A percentile compares a stretch with the other conserved stretches of the same genome.
phyloP scores from a whole-genome alignment of 371 early-diverging fungal genomes.

The Mortierella sp. region DNA sequence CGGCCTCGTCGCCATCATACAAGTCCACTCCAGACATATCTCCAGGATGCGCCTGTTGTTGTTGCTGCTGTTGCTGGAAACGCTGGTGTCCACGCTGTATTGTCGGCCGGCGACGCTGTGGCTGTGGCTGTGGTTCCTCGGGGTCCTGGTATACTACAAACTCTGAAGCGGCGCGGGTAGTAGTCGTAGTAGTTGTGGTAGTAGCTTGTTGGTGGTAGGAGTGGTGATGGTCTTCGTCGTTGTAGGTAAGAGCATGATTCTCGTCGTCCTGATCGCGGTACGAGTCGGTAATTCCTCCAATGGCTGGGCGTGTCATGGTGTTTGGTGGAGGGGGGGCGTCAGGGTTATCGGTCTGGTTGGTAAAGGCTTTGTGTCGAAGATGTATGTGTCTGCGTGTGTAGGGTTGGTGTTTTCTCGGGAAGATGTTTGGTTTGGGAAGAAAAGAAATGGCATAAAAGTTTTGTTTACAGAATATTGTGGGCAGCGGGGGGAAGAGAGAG shows the following conservation, averaged over 20 bases:
- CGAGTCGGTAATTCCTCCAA: not conserved
- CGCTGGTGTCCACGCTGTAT: conserved; percentile 19
- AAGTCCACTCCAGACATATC: conserved; percentile 20
- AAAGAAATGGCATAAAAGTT: not conserved
- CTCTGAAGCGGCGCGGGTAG: not conserved
- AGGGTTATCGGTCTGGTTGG: not conserved
- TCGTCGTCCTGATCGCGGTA: conserved; percentile 9
- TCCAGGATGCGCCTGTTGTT: conserved; percentile 2
- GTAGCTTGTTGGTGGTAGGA: not conserved
- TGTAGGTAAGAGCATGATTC: not conserved
- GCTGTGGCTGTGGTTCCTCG: conserved; percentile 6
- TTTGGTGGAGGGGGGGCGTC: not conserved
- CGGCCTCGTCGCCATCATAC: not conserved
- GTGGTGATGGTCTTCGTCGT: not conserved
- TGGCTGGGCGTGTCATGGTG: conserved; percentile 6
- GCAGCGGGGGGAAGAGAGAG: too few species aligned
- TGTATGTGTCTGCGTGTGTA: not conserved
- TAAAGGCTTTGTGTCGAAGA: not conserved
- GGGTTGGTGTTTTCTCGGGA: not conserved
- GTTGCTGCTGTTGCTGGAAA: conserved; percentile 22
- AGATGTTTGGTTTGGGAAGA: not conserved
- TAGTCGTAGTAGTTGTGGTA: too few species aligned
- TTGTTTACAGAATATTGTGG: not conserved
- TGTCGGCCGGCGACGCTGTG: conserved; percentile 1
- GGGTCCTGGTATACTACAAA: conserved; percentile 19